These are phyloP conservation scores for Globisporangium megalacanthum DNA, from an alignment of 352 stramenopile species.

Conservation along the genomic window DNA sequence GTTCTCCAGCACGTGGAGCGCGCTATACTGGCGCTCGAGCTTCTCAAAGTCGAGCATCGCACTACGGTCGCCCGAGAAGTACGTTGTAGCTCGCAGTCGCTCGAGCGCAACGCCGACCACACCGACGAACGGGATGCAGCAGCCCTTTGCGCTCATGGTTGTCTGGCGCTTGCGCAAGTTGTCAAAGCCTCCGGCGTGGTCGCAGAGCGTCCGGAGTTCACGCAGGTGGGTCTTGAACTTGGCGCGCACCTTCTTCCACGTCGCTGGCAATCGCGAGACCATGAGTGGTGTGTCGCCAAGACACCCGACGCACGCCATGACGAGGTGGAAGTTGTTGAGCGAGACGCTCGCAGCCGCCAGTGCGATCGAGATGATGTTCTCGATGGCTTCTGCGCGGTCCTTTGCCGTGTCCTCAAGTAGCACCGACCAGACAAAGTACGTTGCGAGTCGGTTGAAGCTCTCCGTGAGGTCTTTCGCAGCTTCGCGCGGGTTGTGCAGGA, in stretches of 20 bases:
- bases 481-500: slow-evolving; percentile 41
- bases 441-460: slow-evolving; percentile 59
- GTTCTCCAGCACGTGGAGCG: slow-evolving; percentile 44
- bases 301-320: slow-evolving; percentile 74
- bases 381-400: slow-evolving; percentile 63
- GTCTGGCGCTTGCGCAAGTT: slow-evolving; percentile 56
- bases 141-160: slow-evolving; percentile 26
- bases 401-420: slow-evolving; percentile 62
- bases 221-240: slow-evolving; percentile 63
- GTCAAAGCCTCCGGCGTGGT: slow-evolving; percentile 69
- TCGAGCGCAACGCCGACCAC: slow-evolving; percentile 69
- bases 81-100: slow-evolving; percentile 38
- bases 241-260: slow-evolving; percentile 64
- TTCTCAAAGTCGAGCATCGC: slow-evolving; percentile 47
- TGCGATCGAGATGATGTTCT: slow-evolving; percentile 65
- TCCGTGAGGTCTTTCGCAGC: slow-evolving; percentile 47
- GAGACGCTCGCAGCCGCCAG: slow-evolving; percentile 29
- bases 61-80: slow-evolving; percentile 29
- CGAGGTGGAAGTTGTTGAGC: slow-evolving; percentile 73
- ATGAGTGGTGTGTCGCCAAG: slow-evolving; percentile 68
- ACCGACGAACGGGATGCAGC: slow-evolving; percentile 67
- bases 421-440: slow-evolving; percentile 73
- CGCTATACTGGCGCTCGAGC: slow-evolving; percentile 50
- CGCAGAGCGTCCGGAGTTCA: slow-evolving; percentile 57
- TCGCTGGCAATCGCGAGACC: slow-evolving; percentile 52